Conservation (phyloP, 1,284 basidiomycete species). For the Athelia sp. region DNA sequence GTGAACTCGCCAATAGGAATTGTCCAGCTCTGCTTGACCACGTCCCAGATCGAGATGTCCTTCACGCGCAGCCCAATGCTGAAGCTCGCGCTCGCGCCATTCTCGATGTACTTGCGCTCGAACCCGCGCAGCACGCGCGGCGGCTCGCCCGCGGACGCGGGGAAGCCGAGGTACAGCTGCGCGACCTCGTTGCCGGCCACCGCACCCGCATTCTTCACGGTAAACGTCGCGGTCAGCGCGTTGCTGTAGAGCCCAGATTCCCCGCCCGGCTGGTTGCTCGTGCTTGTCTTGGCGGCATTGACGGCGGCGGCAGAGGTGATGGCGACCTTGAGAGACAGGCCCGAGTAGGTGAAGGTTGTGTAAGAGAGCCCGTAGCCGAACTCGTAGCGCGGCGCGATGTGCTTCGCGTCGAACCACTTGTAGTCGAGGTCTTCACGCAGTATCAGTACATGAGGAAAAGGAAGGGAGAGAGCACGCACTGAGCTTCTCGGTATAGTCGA, state of each 20-base stretch:
- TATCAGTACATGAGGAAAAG: conserved; percentile 16
- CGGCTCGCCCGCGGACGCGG: conserved; percentile 31
- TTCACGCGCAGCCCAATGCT: conserved; percentile 35
- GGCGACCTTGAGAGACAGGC: conserved; percentile 17
- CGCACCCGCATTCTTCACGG: conserved; percentile 25
- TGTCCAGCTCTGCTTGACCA: neutral
- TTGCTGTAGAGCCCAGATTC: conserved; percentile 11
- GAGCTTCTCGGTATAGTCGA: conserved; percentile 3
- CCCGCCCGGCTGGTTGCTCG: conserved; percentile 8
- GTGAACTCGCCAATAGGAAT: neutral
- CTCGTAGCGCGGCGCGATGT: conserved; percentile 53
- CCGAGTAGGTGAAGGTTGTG: conserved; percentile 41
- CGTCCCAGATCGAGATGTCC: conserved; percentile 39
- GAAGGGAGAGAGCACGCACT: conserved; percentile 8
- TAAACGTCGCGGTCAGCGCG: conserved; percentile 21
- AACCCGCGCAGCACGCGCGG: conserved; percentile 42
- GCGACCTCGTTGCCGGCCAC: conserved; percentile 20
- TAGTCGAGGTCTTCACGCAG: conserved; percentile 50
- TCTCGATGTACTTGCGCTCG: conserved; percentile 31
- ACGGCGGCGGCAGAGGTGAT: conserved; percentile 13
- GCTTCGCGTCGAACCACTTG: conserved; percentile 41
- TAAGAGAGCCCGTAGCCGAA: conserved; percentile 63
- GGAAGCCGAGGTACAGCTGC: conserved; percentile 24
- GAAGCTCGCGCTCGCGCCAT: conserved; percentile 29
- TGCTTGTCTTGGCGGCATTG: neutral